Conservation (phyloP, 176 grass and related monocot genomes). For the Echinochloa phyllopogon region DNA sequence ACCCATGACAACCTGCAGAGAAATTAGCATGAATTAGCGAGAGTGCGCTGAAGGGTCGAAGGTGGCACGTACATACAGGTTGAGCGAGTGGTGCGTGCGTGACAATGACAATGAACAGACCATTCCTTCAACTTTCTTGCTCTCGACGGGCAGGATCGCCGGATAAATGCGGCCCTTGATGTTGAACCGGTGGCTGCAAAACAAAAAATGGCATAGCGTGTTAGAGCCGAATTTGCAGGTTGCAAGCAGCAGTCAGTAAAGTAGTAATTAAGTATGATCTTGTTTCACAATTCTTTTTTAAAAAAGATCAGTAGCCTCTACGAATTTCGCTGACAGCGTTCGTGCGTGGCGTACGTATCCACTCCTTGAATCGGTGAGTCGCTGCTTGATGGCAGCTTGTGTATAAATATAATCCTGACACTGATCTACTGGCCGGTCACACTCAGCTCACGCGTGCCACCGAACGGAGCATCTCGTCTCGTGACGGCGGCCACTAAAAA, state of each 20-base stretch:
- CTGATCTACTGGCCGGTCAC: not conserved
- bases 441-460: not conserved
- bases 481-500: not conserved
- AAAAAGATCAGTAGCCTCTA: not conserved
- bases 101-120: slow-evolving; percentile 46
- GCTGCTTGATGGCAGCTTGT: not conserved
- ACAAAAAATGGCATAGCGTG: not conserved
- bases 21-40: not conserved
- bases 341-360: not conserved
- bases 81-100: not conserved
- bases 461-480: not conserved
- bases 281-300: too few relatives aligned
- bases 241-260: not conserved
- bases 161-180: slow-evolving; percentile 91
- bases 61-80: not conserved
- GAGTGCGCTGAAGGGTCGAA: not conserved
- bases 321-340: not conserved
- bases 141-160: slow-evolving; percentile 79
- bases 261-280: too few relatives aligned
- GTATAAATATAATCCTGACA: too few relatives aligned
- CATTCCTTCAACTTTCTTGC: slow-evolving; percentile 76
- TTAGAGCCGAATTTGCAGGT: not conserved
- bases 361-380: not conserved
- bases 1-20: slow-evolving; percentile 63
- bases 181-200: slow-evolving; percentile 80